Conservation (phyloP, 2,329 filamentous ascomycete species). For the Ceratocystis diversiconidia region DNA sequence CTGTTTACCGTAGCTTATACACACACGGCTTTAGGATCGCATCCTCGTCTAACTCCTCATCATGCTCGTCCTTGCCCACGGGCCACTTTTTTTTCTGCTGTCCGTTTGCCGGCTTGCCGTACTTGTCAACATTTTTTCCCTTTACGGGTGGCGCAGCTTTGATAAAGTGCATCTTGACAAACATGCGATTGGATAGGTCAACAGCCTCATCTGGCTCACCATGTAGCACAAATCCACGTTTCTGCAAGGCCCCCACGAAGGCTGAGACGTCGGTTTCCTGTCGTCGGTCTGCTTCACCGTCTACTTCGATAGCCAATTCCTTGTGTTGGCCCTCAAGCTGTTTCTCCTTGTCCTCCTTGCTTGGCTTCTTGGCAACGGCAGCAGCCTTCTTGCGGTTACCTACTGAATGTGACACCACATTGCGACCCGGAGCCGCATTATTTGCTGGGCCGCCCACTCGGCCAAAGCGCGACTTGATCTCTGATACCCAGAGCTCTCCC, state of each 20-base stretch:
- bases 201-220: constrained; percentile 45
- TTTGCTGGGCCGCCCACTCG: constrained; percentile 30
- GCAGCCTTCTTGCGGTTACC: constrained; percentile 47
- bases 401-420: constrained; percentile 52
- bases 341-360: constrained; percentile 29
- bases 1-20: constrained; percentile 65
- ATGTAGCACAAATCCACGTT: constrained; percentile 73
- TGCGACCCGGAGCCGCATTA: constrained; percentile 21
- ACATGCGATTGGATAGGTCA: constrained; percentile 91
- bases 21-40: constrained; percentile 79
- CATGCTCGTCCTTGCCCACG: constrained; percentile 34
- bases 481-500: constrained; percentile 91
- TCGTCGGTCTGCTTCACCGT: constrained; percentile 47
- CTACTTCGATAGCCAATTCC: constrained; percentile 54
- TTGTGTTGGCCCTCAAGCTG: constrained; percentile 35
- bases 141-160: constrained; percentile 63
- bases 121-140: constrained; percentile 52
- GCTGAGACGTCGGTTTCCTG: constrained; percentile 74
- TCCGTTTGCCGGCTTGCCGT: constrained; percentile 43
- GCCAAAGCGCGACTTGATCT: constrained; percentile 82
- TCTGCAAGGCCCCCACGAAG: constrained; percentile 70
- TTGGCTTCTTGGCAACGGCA: constrained; percentile 30
- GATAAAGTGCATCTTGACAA: constrained; percentile 89
- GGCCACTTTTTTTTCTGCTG: constrained; percentile 41
- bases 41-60: constrained; percentile 49